A percentile compares a stretch with the other conserved stretches of the same genome.
These are phyloP conservation scores for Lactarius hatsudake DNA, from an alignment of 768 basidiomycete genomes.

Conservation along the genomic window DNA sequence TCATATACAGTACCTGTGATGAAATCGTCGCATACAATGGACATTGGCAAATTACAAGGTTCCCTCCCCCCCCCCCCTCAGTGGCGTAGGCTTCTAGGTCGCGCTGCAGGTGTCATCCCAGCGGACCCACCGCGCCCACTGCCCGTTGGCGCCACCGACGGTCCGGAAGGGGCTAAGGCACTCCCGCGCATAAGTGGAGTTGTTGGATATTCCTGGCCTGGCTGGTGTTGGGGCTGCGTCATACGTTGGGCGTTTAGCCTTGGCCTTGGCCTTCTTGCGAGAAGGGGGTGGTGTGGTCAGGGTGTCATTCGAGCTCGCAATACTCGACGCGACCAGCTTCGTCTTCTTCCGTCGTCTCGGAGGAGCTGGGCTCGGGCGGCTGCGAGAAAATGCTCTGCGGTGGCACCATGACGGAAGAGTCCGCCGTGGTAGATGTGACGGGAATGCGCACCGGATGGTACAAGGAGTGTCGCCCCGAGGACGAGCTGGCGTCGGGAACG, in stretches of 20 bases:
- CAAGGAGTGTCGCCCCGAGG: slow-evolving; percentile 13
- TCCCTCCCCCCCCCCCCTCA: background rate
- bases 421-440: slow-evolving; percentile 14
- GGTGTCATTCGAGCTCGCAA: slow-evolving; percentile 26
- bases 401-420: slow-evolving; percentile 23
- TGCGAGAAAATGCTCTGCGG: slow-evolving; percentile 23
- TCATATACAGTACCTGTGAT: background rate
- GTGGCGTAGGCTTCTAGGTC: slow-evolving; percentile 13
- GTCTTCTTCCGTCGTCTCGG: slow-evolving; percentile 26
- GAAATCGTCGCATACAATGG: background rate
- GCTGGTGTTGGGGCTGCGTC: slow-evolving; percentile 19
- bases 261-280: slow-evolving; percentile 7
- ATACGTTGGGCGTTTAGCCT: slow-evolving; percentile 16
- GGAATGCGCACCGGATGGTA: slow-evolving; percentile 16
- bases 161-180: slow-evolving; percentile 9
- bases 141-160: slow-evolving; percentile 3
- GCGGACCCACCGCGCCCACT: slow-evolving; percentile 13
- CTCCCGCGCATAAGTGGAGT: slow-evolving; percentile 14
- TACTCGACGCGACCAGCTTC: slow-evolving; percentile 21
- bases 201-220: slow-evolving; percentile 20
- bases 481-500: slow-evolving; percentile 18
- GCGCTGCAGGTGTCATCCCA: slow-evolving; percentile 25
- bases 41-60: background rate
- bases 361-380: slow-evolving; percentile 16
- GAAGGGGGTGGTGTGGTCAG: slow-evolving; percentile 26